phyloP scores from a whole-genome alignment of 768 basidiomycete genomes.

The Suillus brevipes region DNA sequence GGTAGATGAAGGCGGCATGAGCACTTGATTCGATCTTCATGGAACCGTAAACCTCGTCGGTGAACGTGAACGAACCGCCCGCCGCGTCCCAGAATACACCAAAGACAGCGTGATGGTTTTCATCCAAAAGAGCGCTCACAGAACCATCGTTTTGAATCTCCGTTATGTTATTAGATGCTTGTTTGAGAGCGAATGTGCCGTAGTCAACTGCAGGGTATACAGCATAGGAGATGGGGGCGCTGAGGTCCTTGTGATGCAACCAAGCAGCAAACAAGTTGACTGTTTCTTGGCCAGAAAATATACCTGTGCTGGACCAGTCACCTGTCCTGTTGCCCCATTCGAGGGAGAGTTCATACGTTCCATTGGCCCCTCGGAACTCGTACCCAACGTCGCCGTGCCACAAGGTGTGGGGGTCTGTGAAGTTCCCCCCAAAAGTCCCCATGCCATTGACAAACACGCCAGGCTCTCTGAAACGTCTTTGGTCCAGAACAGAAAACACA shows the following conservation, averaged over 20 bases:
- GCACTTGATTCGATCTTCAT: slow-evolving; percentile 38
- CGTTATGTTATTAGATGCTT: slow-evolving; percentile 28
- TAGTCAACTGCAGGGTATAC: slow-evolving; percentile 52
- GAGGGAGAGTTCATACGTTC: slow-evolving; percentile 32
- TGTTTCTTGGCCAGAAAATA: slow-evolving; percentile 56
- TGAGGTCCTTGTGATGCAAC: slow-evolving; percentile 44
- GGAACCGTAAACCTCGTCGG: slow-evolving; percentile 24
- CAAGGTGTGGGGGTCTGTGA: slow-evolving; percentile 36
- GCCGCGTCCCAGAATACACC: slow-evolving; percentile 55
- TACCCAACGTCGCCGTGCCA: slow-evolving; percentile 75
- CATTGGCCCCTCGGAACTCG: slow-evolving; percentile 38
- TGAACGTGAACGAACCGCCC: slow-evolving; percentile 46
- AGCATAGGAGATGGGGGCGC: slow-evolving; percentile 49
- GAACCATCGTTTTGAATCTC: slow-evolving; percentile 47
- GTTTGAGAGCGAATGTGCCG: slow-evolving; percentile 41
- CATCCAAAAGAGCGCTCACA: slow-evolving; percentile 54
- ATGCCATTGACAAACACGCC: slow-evolving; percentile 44
- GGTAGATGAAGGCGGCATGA: slow-evolving; percentile 47
- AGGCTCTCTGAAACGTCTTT: slow-evolving; percentile 46
- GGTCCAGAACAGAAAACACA: slow-evolving; percentile 68
- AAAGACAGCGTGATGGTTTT: slow-evolving; percentile 40
- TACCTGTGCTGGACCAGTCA: slow-evolving; percentile 63
- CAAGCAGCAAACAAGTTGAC: slow-evolving; percentile 68
- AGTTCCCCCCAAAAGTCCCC: slow-evolving; percentile 4
- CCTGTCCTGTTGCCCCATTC: slow-evolving; percentile 53